Evolutionary conservation across 495 filamentous ascomycete genomes (phyloP).

Genomic region (Hypoxylon cercidicola): DNA sequence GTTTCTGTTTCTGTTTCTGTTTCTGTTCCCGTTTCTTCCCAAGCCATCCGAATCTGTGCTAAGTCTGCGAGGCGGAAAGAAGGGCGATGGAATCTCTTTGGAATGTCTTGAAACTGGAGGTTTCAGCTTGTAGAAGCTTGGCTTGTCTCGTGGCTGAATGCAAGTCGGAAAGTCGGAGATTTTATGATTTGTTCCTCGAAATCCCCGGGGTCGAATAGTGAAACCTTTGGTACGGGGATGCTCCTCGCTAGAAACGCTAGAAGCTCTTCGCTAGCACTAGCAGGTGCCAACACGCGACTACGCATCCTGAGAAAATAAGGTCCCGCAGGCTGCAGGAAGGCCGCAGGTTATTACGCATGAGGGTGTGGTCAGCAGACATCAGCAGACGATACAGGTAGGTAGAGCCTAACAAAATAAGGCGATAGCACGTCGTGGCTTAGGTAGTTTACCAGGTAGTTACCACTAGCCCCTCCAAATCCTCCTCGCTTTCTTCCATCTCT

Average conservation of each 20-base stretch:
- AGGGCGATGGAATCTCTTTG: constrained; percentile 32
- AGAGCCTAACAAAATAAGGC: constrained; percentile 11
- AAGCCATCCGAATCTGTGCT: constrained; percentile 5
- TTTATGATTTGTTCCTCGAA: constrained; percentile 38
- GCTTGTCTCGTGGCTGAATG: constrained; percentile 5
- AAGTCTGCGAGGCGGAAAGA: constrained; percentile 12
- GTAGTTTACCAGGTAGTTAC: background rate
- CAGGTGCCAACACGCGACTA: constrained; percentile 30
- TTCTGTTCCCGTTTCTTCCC: background rate
- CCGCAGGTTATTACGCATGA: constrained; percentile 47
- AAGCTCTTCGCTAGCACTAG: constrained; percentile 24
- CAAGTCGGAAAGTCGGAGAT: constrained; percentile 14
- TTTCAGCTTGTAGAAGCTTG: constrained; percentile 1
- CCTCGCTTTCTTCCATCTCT: too few species aligned
- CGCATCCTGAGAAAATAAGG: constrained; percentile 32
- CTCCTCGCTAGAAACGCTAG: too few species aligned
- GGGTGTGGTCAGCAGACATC: constrained; percentile 44
- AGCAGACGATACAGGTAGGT: constrained; percentile 15
- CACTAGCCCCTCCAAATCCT: constrained; percentile 11
- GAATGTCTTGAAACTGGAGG: constrained; percentile 15
- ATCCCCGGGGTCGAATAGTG: constrained; percentile 32
- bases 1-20: constrained; percentile 13
- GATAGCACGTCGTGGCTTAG: background rate
- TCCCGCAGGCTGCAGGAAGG: constrained; percentile 45
- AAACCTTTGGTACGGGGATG: constrained; percentile 34